phyloP scores from a whole-genome alignment of 2,329 filamentous ascomycete species.

The Scortechinia acanthostroma region DNA sequence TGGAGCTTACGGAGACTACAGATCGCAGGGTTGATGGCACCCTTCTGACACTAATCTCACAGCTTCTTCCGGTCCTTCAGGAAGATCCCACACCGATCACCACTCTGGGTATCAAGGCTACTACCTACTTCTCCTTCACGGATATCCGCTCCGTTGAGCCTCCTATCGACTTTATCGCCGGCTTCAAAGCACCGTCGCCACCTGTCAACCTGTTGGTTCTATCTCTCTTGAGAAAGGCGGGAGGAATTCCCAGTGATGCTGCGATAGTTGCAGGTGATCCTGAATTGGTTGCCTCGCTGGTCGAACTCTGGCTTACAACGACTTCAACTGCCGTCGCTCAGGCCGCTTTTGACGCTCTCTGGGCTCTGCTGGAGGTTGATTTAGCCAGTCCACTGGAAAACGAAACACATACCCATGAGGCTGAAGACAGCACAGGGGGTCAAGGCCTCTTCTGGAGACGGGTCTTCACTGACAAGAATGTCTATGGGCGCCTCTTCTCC shows the following conservation, averaged over 20 bases:
- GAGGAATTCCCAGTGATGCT: slow-evolving; percentile 37
- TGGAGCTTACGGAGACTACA: slow-evolving; percentile 26
- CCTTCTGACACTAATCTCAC: slow-evolving; percentile 34
- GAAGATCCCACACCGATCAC: slow-evolving; percentile 48
- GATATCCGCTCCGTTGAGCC: slow-evolving; percentile 36
- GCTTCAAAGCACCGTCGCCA: slow-evolving; percentile 36
- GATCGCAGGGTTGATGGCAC: slow-evolving; percentile 22
- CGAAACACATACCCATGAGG: slow-evolving; percentile 8
- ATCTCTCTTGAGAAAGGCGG: slow-evolving; percentile 46
- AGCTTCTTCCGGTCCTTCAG: slow-evolving; percentile 40
- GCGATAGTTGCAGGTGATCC: slow-evolving; percentile 48
- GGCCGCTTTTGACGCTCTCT: slow-evolving; percentile 40
- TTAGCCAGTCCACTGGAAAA: slow-evolving; percentile 10
- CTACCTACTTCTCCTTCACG: slow-evolving; percentile 36
- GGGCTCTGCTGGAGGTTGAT: slow-evolving; percentile 41
- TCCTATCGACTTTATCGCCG: slow-evolving; percentile 42
- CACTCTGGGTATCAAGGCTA: slow-evolving; percentile 38
- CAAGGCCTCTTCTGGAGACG: slow-evolving; percentile 53
- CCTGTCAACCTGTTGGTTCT: slow-evolving; percentile 49
- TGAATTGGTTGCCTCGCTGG: slow-evolving; percentile 41
- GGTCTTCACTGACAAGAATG: slow-evolving; percentile 49
- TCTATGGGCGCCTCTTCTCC: slow-evolving; percentile 47
- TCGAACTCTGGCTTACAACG: slow-evolving; percentile 50
- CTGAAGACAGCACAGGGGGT: slow-evolving; percentile 21
- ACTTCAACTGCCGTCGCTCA: slow-evolving; percentile 43